Evolutionary conservation across 1,139 yeast genomes (phyloP), one percentile per base, ranked within the genome.

Genomic region (Nakaseomyces uthaithaninus): DNA sequence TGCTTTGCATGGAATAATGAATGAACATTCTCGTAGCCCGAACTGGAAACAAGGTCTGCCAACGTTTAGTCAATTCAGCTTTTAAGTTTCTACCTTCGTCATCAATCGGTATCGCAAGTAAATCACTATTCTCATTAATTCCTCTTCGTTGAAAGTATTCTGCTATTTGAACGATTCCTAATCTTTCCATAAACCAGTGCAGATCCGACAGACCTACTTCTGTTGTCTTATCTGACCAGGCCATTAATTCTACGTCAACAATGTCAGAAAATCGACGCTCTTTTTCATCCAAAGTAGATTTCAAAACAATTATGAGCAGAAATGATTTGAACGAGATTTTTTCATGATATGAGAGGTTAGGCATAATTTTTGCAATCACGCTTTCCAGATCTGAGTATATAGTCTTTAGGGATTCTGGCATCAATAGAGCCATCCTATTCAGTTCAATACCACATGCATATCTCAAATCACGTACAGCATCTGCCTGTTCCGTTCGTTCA

Each of bases 181-280:
- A 73, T 53, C 97, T 74, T 62, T 89, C 97, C 96, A 91, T 89
- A 53, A 93, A 93, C 96, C 97, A 89, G 49, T 86, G 95, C 39
- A 93, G 68, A 55, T 91, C 94, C 60, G 80, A 69, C 28, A 91
- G 66, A 0, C 96, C 97, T 54, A 85, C 85, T 51, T 86, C 87
- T 0, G 97, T 89, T 14, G 77, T 80, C 12, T 91, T 91, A 39
- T 89, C 86, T 1, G 91, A 80, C 99, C 99, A 93, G 0, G 95
- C 93, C 26, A 74, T 66, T 38, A 93, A 66, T 52, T 91, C 96
- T 0, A 95, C 95, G 57, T 89, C 97, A 3, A 91, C 98, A 44
- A 93, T 83, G 39, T 76, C 75, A 12, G 87, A 74, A 61, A 93
- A 93, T 46, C 87, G 68, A 46, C 77, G 86, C 43, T 79, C 82